Conservation (phyloP, 345 rosid species). For the Gossypium raimondii region DNA sequence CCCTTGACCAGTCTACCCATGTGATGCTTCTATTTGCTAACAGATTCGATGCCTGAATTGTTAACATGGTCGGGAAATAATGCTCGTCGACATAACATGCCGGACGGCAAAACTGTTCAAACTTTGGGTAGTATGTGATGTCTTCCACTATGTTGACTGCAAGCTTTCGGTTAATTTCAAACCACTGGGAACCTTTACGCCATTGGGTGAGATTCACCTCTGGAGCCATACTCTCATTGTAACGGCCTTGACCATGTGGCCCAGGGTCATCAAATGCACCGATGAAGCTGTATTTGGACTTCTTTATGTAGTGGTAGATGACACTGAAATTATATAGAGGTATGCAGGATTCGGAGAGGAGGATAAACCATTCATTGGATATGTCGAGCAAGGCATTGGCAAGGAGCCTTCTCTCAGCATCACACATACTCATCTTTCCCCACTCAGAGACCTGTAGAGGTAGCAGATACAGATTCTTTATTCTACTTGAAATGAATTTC, state of each 20-base stretch:
- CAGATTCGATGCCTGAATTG: slow-evolving; percentile 45
- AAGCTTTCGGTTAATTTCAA: slow-evolving; percentile 67
- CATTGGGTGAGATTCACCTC: slow-evolving; percentile 65
- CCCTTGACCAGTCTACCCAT: slow-evolving; percentile 98
- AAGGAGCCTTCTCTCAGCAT: slow-evolving; percentile 85
- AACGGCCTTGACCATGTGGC: slow-evolving; percentile 86
- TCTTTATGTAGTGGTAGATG: slow-evolving; percentile 60
- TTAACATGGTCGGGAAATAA: slow-evolving; percentile 92
- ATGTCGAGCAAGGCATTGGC: slow-evolving; percentile 92
- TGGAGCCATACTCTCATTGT: slow-evolving; percentile 68
- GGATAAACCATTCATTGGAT: slow-evolving; percentile 81
- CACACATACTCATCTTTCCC: slow-evolving; percentile 98
- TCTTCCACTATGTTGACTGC: slow-evolving; percentile 73
- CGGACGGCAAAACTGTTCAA: slow-evolving; percentile 67
- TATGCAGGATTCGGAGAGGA: slow-evolving; percentile 91
- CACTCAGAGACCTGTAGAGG: slow-evolving; percentile 69
- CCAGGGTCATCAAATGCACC: slow-evolving; percentile 92
- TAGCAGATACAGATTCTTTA: slow-evolving; percentile 9
- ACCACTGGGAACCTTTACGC: slow-evolving; percentile 98
- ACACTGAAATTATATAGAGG: slow-evolving; percentile 74
- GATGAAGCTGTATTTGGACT: slow-evolving; percentile 64
- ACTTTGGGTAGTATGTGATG: slow-evolving; percentile 55
- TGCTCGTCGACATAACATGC: slow-evolving; percentile 93
- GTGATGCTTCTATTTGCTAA: slow-evolving; percentile 90
- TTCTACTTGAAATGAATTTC: background rate